Evolutionary conservation across 768 basidiomycete genomes (phyloP), one percentile per base, ranked within the genome.

Genomic region (Lactarius hatsudake): DNA sequence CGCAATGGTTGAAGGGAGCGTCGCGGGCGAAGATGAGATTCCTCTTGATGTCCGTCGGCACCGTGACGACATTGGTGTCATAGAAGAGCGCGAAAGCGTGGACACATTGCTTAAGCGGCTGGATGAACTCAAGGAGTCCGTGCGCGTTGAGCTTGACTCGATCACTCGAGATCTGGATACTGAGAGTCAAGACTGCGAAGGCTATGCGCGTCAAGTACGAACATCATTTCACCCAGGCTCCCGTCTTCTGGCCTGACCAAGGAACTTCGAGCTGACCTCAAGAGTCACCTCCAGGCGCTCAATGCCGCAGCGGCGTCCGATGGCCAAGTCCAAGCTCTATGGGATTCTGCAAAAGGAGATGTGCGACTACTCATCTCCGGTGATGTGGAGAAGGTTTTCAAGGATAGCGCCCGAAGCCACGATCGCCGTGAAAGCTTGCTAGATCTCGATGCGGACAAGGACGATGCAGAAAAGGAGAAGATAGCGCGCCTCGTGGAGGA

Each of bases 131-230:
- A 91, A 89, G 73, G 81, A 79, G 18, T 76, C 74, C 17, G 89
- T 90, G 17, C 80, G 79, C 64, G 72, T 76, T 12, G 88, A 89
- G 51, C 80, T 99, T 53, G 86, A 92, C 10, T 75, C 77, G 26
- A 76, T 89, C 48, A 81, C 83, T 3, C 78, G 82, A 4, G 87
- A 94, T 58, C 78, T 99, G 48, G 96, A 97, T 18, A 78, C 79
- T 45, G 97, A 98, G 77, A 87, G 86, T 40, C 80, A 87, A 70
- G 94, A 95, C 57, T 98, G 95, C 77, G 96, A 99, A 99, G 77
- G 81, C 83, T 59, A 86, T 89, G 87, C 81, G 95, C 63, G 89
- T 94, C 73, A 90, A 90, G 76, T 96, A 93, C 76, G 89, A 89
- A 36, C 89, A 94, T 71, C 76, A 85, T 34, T 98, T 93, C 89